A percentile compares a stretch with the other conserved stretches of the same genome.
Conservation (phyloP, 345 rosid species). For the Euphorbia lathyris region DNA sequence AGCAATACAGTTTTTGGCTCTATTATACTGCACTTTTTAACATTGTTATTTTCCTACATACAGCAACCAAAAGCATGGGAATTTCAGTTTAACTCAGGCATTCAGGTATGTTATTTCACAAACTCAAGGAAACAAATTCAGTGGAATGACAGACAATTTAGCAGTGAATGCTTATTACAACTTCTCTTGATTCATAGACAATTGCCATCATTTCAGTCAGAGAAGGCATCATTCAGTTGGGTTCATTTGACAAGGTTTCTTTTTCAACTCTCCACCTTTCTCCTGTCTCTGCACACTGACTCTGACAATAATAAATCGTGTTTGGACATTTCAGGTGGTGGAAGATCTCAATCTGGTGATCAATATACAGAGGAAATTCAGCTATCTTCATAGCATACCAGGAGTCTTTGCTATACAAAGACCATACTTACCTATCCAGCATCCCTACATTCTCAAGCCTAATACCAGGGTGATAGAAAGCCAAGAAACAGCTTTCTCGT, state of each 20-base stretch:
- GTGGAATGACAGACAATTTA: not conserved
- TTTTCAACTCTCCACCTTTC: not conserved
- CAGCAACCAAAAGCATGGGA: constrained; percentile 80
- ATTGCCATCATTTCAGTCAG: constrained; percentile 66
- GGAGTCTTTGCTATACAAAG: constrained; percentile 58
- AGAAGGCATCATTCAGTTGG: constrained; percentile 73
- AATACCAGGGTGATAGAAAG: constrained; percentile 22
- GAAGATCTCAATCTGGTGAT: constrained; percentile 70
- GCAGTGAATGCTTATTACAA: not conserved
- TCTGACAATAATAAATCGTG: not conserved
- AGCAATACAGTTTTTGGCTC: not conserved
- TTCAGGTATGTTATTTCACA: constrained; percentile 42
- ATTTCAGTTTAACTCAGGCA: constrained; percentile 61
- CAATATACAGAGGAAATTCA: constrained; percentile 59
- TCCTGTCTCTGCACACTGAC: not conserved
- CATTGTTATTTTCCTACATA: constrained; percentile 3
- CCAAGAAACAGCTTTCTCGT: constrained; percentile 28
- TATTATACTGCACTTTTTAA: not conserved
- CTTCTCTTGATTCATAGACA: constrained; percentile 43
- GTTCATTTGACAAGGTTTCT: constrained; percentile 61
- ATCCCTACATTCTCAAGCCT: constrained; percentile 42
- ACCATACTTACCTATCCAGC: constrained; percentile 46
- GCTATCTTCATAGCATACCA: constrained; percentile 67
- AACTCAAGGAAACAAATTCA: not conserved
- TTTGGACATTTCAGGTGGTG: constrained; percentile 30